Base-by-base conservation (phyloP, 2,329 filamentous ascomycete species). In the Ceratocystis harringtonii region DNA sequence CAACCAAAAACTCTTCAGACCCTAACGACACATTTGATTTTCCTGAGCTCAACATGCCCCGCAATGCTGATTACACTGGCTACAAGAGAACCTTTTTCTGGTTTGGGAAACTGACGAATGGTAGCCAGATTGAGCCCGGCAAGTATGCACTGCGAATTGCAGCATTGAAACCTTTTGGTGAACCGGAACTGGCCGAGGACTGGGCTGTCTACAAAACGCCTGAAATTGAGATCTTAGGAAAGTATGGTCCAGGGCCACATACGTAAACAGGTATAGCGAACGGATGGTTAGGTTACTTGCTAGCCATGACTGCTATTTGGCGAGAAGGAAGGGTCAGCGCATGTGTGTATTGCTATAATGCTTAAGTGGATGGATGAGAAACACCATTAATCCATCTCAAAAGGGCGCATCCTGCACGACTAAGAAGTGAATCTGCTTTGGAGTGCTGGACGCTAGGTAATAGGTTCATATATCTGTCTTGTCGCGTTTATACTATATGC, bases 31-130 rank as follows among this genome's bases (percentile, higher is more conserved):
- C 61, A 2, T 7, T 63, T 15, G n/a, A 62, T 5, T 67, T 67
- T 48, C 66, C 66, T 2, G 60, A 65, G 50, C 19, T 32, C 43
- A 65, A 65, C 32, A 63, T 67, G 63, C 60, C 63, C 5, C 63
- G 66, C 5, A 25, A 81, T 77, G 3, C 79, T 78, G 2, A 70
- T 81, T 15, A 74, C 25, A 48, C 41, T 8, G 61, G 50, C 5
- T 52, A 63, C 36, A 58, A 55, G 15, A 44, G 32, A 22, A 55
- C n/a, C 30, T 63, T 72, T 2, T 68, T 63, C 0, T 73, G 72
- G 72, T 67, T 73, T 4, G 72, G 72, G 6, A 70, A 70, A 60
- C 25, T 73, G 25, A 69, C 69, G 0, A 72, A 72, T 30, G 72
- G 72, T 2, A 69, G 66, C 15, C 69, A 70, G 32, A 72, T 73